Base-by-base conservation (phyloP, 2,329 filamentous ascomycete species). In the Cryphonectria carpinicola region DNA sequence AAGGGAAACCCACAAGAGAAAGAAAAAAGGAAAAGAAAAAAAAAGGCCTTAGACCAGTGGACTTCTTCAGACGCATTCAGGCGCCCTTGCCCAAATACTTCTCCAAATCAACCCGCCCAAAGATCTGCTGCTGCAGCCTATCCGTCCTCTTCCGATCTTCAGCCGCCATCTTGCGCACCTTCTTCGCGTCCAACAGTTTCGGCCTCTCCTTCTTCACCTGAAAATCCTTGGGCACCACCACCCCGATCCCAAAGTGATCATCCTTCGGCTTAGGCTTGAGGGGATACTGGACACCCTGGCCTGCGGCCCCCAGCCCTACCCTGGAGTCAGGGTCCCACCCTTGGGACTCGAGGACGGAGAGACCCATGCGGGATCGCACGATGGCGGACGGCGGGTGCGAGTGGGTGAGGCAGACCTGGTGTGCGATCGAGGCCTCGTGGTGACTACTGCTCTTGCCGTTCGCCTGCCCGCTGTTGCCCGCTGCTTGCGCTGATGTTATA, bases 291-390 rank as follows among this genome's bases (percentile, higher is more conserved):
- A 93, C 90, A 3, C 95, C 95, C 74, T 92, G 88, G 0, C 92
- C 90, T 2, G 83, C 81, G 13, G 87, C 87, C 0, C 95, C 95
- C 0, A 98, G 84, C 0, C 95, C 95, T 22, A 82, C 80, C 3
- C 93, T 84, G 39, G 88, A 84, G 79, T 95, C 92, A 0, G 92
- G 91, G 75, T 95, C 90, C 89, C 92, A 95, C 39, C 92, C 92
- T 71, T 92, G 87, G 0, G 87, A 84, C 67, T 88, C 83, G 43
- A 95, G 85, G 39, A 92, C 88, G 6, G 86, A 82, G 8, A 94
- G 82, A 0, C 92, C 92, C 84, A 93, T 92, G 62, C 92, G 86
- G 5, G 84, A 87, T 46, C 92, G 86, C 79, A 94, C 90, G 28
- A 94, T 82, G 19, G 90, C 86, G 0, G 92, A 94, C 0, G 92